A percentile compares a stretch with the other conserved stretches of the same genome.
These are phyloP conservation scores for Dendrocalamus sinicus DNA, from an alignment of 176 grass and related monocot genomes.

Conservation along the genomic window DNA sequence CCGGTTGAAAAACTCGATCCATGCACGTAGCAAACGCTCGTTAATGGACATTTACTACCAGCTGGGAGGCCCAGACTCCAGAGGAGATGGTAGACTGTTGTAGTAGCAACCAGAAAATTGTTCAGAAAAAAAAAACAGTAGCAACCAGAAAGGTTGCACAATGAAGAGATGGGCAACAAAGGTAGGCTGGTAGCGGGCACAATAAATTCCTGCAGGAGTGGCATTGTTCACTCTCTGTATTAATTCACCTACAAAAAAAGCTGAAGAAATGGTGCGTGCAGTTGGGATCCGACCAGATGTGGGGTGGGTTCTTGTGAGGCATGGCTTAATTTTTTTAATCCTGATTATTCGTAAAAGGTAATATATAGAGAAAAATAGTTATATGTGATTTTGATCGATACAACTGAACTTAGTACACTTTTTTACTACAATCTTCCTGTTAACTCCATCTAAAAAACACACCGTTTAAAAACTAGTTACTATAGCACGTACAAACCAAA, in stretches of 20 bases:
- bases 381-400: too few species aligned
- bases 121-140: background rate
- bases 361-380: too few species aligned
- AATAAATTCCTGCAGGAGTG: slow-evolving; percentile 44
- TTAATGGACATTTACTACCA: background rate
- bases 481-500: too few species aligned
- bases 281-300: slow-evolving; percentile 37
- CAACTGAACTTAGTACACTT: too few species aligned
- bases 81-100: background rate
- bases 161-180: slow-evolving; percentile 35
- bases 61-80: background rate
- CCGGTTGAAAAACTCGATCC: slow-evolving; percentile 1
- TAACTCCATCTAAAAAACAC: too few species aligned
- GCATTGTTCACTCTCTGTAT: background rate
- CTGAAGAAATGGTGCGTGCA: background rate
- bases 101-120: background rate
- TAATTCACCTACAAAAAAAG: background rate
- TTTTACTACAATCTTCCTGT: too few species aligned
- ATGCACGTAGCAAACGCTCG: background rate
- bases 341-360: too few species aligned
- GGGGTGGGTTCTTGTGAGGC: too few species aligned
- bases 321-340: too few species aligned
- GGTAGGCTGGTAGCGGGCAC: slow-evolving; percentile 10
- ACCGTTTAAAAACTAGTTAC: too few species aligned
- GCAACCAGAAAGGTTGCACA: slow-evolving; percentile 31